phyloP scores from a whole-genome alignment of 306 rosid genomes.

The Ammopiptanthus mongolicus region DNA sequence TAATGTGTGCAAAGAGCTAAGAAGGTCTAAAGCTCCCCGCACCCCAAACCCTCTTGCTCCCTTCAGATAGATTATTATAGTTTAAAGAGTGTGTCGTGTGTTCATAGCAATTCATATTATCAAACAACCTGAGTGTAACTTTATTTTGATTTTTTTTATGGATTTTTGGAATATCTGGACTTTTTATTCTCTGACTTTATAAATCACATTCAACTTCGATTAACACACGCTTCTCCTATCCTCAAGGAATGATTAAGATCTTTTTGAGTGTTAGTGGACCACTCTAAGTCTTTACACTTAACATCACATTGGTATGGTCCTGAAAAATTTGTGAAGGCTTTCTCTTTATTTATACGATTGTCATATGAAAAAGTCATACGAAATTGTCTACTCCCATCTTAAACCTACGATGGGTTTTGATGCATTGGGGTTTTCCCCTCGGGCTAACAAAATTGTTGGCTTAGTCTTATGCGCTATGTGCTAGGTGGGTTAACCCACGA shows the following conservation, averaged over 20 bases:
- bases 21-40: constrained; percentile 48
- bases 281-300: background rate
- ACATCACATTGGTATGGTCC: background rate
- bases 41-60: constrained; percentile 74
- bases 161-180: constrained; percentile 23
- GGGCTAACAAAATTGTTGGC: too few relatives aligned
- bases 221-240: background rate
- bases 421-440: too few relatives aligned
- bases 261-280: background rate
- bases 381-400: too few relatives aligned
- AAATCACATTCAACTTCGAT: background rate
- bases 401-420: too few relatives aligned
- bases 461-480: too few relatives aligned
- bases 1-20: constrained; percentile 86
- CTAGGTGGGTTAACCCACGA: too few relatives aligned
- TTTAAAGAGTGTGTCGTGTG: constrained; percentile 7
- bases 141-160: constrained; percentile 4
- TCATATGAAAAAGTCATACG: too few relatives aligned
- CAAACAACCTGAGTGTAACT: constrained; percentile 28
- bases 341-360: too few relatives aligned
- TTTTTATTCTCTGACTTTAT: background rate
- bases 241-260: background rate
- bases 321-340: too few relatives aligned
- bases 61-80: constrained; percentile 42
- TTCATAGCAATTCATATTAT: constrained; percentile 21